These are phyloP conservation scores for Amanita phalloides DNA, from an alignment of 768 basidiomycete genomes.

Conservation along the genomic window DNA sequence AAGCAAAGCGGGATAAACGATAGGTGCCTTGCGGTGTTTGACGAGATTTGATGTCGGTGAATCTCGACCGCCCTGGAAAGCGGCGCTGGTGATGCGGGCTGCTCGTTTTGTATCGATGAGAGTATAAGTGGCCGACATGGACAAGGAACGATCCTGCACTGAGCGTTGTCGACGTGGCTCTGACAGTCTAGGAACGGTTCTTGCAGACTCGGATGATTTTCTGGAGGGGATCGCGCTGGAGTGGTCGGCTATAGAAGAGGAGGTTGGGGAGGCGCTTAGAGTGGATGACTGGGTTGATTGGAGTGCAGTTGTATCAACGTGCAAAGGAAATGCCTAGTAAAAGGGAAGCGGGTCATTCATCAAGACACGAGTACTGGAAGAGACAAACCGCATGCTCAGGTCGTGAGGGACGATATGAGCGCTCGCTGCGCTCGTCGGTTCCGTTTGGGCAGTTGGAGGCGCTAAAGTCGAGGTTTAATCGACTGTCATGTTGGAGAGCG, in stretches of 20 bases:
- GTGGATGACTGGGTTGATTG: conserved; percentile 30
- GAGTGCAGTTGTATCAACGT: conserved; percentile 43
- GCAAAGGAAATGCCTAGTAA: conserved; percentile 34
- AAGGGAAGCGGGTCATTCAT: conserved; percentile 1
- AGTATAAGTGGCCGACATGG: conserved; percentile 60
- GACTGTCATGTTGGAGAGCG: conserved; percentile 45
- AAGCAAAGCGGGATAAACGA: conserved; percentile 92
- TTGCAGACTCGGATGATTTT: conserved; percentile 62
- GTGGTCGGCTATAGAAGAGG: conserved; percentile 26
- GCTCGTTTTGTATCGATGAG: conserved; percentile 25
- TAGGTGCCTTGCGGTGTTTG: conserved; percentile 47
- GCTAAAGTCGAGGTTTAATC: conserved; percentile 48
- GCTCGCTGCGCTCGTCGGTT: conserved; percentile 41
- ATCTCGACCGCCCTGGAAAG: conserved; percentile 26
- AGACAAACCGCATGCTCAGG: conserved; percentile 6
- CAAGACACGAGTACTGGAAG: conserved; percentile 6
- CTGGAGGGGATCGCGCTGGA: conserved; percentile 22
- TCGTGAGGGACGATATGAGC: conserved; percentile 29
- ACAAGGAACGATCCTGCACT: conserved; percentile 63
- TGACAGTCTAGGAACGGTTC: conserved; percentile 42
- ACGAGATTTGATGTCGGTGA: conserved; percentile 30
- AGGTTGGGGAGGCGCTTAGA: conserved; percentile 29
- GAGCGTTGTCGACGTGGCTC: conserved; percentile 48
- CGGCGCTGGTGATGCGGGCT: conserved; percentile 22
- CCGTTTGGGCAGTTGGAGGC: conserved; percentile 16